Conservation (phyloP, 2,329 filamentous ascomycete species). For the Xylariaceae sp. region DNA sequence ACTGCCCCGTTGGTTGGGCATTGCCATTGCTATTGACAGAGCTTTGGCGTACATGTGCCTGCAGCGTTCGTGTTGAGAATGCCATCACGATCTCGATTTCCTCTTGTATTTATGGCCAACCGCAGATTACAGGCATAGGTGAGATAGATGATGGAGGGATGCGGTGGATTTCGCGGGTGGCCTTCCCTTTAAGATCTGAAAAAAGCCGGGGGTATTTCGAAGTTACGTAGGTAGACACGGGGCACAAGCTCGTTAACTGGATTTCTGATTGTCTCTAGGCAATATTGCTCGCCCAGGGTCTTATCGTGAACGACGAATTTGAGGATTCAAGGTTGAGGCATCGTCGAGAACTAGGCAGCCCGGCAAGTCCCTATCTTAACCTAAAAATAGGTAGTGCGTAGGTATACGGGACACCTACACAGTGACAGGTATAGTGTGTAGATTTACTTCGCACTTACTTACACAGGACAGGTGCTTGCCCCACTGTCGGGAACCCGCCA, state of each 20-base stretch:
- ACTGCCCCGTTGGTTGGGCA: conserved; percentile 51
- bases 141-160: not conserved
- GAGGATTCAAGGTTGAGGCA: not conserved
- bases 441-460: no score
- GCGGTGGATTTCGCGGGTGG: not conserved
- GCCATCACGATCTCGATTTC: conserved; percentile 40
- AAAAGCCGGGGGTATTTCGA: not conserved
- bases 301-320: not conserved
- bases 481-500: no score
- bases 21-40: conserved; percentile 42
- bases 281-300: not conserved
- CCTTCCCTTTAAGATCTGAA: not conserved
- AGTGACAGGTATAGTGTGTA: no score
- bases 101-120: not conserved
- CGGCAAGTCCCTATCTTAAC: no score
- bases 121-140: not conserved
- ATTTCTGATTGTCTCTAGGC: not conserved
- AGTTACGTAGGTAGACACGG: not conserved
- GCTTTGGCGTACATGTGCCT: conserved; percentile 62
- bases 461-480: no score
- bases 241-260: not conserved
- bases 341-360: not conserved
- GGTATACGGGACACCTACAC: no score
- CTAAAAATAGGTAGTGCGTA: no score
- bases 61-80: conserved; percentile 51